phyloP scores from a whole-genome alignment of 495 filamentous ascomycete genomes.

The Cercophora scortea region DNA sequence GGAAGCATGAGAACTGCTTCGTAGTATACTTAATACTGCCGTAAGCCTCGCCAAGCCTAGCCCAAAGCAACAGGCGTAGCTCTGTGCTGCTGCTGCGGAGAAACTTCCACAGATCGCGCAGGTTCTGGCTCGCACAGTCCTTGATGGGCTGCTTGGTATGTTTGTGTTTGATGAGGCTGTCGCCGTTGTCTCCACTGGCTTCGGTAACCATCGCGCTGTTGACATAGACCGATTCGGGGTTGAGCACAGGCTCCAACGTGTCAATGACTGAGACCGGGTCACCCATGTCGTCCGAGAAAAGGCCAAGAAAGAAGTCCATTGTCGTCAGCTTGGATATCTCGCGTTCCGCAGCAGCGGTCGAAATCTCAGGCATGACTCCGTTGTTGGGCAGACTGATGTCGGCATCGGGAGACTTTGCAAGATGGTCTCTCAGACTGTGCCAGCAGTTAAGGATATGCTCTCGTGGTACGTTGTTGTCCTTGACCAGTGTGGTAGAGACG shows the following conservation, averaged over 20 bases:
- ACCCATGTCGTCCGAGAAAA: slow-evolving; percentile 60
- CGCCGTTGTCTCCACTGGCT: slow-evolving; percentile 3
- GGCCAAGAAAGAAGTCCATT: slow-evolving; percentile 87
- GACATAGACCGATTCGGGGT: slow-evolving; percentile 53
- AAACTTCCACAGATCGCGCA: slow-evolving; percentile 75
- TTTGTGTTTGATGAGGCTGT: slow-evolving; percentile 1
- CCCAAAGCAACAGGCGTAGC: slow-evolving; percentile 79
- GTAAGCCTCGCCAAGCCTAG: slow-evolving; percentile 79
- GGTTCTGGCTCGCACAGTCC: slow-evolving; percentile 37
- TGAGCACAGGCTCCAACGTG: slow-evolving; percentile 84
- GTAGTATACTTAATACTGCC: slow-evolving; percentile 71
- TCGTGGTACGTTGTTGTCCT: slow-evolving; percentile 46
- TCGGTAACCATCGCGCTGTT: slow-evolving; percentile 8
- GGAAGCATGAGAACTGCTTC: slow-evolving; percentile 77
- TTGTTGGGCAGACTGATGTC: slow-evolving; percentile 75
- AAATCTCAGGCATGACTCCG: slow-evolving; percentile 81
- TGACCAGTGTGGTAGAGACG: slow-evolving; percentile 61
- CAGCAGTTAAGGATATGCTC: slow-evolving; percentile 78
- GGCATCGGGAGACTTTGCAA: slow-evolving; percentile 25
- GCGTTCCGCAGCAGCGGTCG: slow-evolving; percentile 67
- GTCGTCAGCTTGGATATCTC: slow-evolving; percentile 89
- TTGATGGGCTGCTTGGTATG: slow-evolving; percentile 29
- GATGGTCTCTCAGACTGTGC: slow-evolving; percentile 50
- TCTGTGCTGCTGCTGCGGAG: slow-evolving; percentile 72
- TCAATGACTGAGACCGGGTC: slow-evolving; percentile 81